Evolutionary conservation across 1,284 basidiomycete genomes (phyloP), one percentile per base, ranked within the genome.

Genomic region (Sphaerobolus stellatus): DNA sequence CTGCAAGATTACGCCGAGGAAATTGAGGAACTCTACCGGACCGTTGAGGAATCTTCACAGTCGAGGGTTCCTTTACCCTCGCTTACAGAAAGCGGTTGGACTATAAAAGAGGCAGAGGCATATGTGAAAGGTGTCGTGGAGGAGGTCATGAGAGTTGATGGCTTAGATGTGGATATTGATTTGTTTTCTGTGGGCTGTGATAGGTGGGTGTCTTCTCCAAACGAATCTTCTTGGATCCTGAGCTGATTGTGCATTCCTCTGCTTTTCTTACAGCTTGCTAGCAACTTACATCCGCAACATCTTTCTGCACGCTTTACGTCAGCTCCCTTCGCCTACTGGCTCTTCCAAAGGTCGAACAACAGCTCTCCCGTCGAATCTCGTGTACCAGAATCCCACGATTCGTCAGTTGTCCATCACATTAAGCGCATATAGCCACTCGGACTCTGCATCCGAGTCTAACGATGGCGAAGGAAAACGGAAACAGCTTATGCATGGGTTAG

Each of bases 251-350:
- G 29, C 27, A 50, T 24, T 50, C 22, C 29, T 41, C 34, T n/a
- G 18, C 11, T 13, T 13, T 13, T 30, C 18, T 20, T 45, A 20
- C 29, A 77, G 77, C 59, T 56, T 77, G 24, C 72, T 73, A 58
- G 76, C 73, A 3, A 75, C 72, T 0, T 72, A 71, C 63, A 75
- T 78, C 25, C 69, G 74, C 7, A 72, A 72, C 51, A 66, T 68
- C 4, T 61, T 79, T 34, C 56, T 73, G 5, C 60, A 63, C 2
- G 71, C 68, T 7, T 56, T 76, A 4, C 61, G 63, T 53, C 2
- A 58, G 60, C 22, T 14, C 46, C 14, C 56, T 59, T 30, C 62
- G 46, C n/a, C 50, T 52, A 33, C 57, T 49, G 24, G 30, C 58
- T 47, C 40, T 50, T 55, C 24, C 5, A 33, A 18, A 24, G 28